A percentile compares a stretch with the other conserved stretches of the same genome.
phyloP scores from a whole-genome alignment of 164 flowering plant species.

The Berberis thunbergii region DNA sequence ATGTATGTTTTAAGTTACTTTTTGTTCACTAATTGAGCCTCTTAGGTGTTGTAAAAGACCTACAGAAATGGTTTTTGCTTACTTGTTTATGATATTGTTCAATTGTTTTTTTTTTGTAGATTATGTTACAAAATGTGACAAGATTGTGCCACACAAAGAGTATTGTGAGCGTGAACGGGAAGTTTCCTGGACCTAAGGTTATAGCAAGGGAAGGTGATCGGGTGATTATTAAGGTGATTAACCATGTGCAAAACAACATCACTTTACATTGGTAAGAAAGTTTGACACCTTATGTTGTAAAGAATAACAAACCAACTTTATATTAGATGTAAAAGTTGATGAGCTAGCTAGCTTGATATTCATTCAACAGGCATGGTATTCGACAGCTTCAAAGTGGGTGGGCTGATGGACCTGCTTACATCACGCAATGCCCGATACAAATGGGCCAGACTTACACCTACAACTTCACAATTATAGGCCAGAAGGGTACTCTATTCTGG shows the following conservation, averaged over 20 bases:
- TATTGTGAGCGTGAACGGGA: conserved; percentile 17
- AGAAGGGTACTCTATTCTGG: conserved; percentile 52
- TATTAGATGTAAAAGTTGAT: background rate
- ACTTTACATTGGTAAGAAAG: conserved; percentile 27
- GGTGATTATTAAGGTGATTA: conserved; percentile 23
- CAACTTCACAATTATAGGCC: conserved; percentile 49
- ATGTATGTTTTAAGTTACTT: conserved; percentile 14
- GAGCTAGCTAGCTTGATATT: background rate
- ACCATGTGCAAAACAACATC: conserved; percentile 27
- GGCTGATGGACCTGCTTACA: conserved; percentile 53
- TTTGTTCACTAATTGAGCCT: background rate
- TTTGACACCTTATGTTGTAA: background rate
- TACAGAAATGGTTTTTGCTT: background rate
- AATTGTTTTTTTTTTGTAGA: conserved; percentile 10
- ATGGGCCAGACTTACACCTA: conserved; percentile 34
- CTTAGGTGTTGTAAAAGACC: background rate
- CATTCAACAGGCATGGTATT: conserved; percentile 46
- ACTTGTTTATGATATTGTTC: background rate
- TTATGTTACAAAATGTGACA: conserved; percentile 18
- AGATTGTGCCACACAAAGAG: conserved; percentile 10
- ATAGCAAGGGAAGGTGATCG: conserved; percentile 31
- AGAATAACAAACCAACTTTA: background rate
- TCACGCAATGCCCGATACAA: conserved; percentile 59
- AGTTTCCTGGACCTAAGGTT: conserved; percentile 10
- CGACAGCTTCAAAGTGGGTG: conserved; percentile 40